These are phyloP conservation scores for Capsella bursapastoris DNA, from an alignment of 345 rosid genomes.

Conservation along the genomic window DNA sequence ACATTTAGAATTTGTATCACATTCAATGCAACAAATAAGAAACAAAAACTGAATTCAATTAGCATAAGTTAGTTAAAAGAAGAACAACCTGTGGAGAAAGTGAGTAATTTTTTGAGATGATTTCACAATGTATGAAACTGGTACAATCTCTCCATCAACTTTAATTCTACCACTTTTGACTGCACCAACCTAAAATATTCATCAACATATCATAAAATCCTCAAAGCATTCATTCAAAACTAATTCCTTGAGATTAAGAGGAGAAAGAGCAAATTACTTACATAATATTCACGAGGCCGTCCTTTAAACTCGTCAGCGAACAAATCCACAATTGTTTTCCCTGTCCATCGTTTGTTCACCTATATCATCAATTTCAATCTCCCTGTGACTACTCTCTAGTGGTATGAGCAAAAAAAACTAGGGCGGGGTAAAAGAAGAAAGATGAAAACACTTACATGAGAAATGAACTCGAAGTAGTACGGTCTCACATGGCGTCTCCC, in stretches of 20 bases:
- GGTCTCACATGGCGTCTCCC: constrained; percentile 90
- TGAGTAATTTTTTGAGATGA: constrained; percentile 88
- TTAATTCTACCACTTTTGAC: constrained; percentile 83
- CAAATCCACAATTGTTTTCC: constrained; percentile 86
- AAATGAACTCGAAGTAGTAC: constrained; percentile 86
- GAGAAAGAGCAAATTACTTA: constrained; percentile 31
- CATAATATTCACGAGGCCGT: constrained; percentile 84
- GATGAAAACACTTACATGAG: constrained; percentile 60
- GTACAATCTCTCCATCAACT: constrained; percentile 80
- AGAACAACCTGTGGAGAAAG: constrained; percentile 75
- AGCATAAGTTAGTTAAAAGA: background rate
- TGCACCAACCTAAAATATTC: constrained; percentile 63
- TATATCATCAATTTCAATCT: constrained; percentile 33
- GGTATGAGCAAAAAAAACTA: background rate
- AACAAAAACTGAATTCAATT: background rate
- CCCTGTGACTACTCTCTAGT: background rate
- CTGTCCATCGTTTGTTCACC: constrained; percentile 93
- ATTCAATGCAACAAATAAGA: background rate
- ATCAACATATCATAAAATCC: too few relatives aligned
- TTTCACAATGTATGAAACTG: constrained; percentile 74
- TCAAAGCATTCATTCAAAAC: background rate
- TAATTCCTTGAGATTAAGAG: constrained; percentile 9
- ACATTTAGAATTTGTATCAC: constrained; percentile 29
- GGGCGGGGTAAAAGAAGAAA: background rate
- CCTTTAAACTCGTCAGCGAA: constrained; percentile 90